phyloP scores from a whole-genome alignment of 2,329 filamentous ascomycete genomes.

The Hymenoscyphus fructigenus region DNA sequence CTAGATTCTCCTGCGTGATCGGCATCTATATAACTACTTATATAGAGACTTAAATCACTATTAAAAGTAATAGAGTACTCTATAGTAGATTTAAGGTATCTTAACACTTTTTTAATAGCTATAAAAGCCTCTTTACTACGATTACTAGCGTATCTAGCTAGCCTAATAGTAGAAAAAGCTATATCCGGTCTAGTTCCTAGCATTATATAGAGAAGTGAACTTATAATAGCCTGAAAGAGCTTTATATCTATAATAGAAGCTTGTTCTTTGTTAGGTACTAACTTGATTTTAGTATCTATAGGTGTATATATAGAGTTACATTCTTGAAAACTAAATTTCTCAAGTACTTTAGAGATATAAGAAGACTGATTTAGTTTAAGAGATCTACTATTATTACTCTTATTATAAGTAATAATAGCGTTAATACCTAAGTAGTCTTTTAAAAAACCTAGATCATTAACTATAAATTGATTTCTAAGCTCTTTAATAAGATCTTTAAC shows the following conservation, averaged over 20 bases:
- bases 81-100: background rate
- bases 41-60: background rate
- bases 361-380: background rate
- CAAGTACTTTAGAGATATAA: background rate
- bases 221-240: background rate
- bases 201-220: background rate
- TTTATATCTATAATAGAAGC: too few relatives aligned
- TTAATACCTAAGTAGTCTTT: background rate
- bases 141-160: background rate
- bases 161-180: background rate
- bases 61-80: background rate
- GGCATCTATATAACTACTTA: background rate
- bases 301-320: background rate
- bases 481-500: background rate
- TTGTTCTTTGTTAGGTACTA: background rate
- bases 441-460: background rate
- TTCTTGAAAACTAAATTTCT: background rate
- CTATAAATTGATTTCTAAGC: background rate
- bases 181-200: background rate
- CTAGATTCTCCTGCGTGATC: too few relatives aligned
- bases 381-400: background rate
- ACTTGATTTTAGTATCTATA: background rate
- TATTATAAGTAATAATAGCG: background rate
- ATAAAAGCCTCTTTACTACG: background rate
- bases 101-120: background rate